These are phyloP conservation scores for Lichenothelia convexa DNA, from an alignment of 495 filamentous ascomycete genomes.

Conservation along the genomic window DNA sequence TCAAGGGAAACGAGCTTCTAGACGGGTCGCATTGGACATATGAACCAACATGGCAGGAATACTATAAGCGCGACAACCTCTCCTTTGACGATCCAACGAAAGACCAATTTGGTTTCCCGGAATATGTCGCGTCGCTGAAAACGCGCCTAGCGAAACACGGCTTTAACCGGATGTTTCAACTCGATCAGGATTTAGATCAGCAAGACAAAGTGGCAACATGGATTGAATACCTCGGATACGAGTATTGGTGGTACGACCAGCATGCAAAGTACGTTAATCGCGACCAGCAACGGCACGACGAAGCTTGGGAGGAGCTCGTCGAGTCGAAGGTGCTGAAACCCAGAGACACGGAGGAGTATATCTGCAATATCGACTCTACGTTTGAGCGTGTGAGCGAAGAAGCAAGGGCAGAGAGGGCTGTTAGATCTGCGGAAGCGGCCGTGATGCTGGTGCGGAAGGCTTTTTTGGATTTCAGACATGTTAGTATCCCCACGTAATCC, in stretches of 20 bases:
- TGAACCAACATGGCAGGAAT: no score
- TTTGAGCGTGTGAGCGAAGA: slow-evolving; percentile 4
- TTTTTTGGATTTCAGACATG: neutral
- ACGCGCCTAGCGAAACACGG: slow-evolving; percentile 2
- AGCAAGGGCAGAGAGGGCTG: slow-evolving; percentile 6
- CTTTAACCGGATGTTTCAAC: slow-evolving; percentile 9
- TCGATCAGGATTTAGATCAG: slow-evolving; percentile 9
- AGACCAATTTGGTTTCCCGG: neutral
- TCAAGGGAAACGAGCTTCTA: no score
- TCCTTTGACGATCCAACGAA: no score
- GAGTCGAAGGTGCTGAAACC: slow-evolving; percentile 5
- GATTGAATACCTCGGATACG: slow-evolving; percentile 16
- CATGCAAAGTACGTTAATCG: slow-evolving; percentile 3
- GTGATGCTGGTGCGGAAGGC: neutral
- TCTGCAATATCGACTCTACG: slow-evolving; percentile 6
- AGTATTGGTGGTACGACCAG: slow-evolving; percentile 7
- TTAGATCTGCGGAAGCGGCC: slow-evolving; percentile 4
- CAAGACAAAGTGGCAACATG: slow-evolving; percentile 18
- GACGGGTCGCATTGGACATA: no score
- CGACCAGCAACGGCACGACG: slow-evolving; percentile 6
- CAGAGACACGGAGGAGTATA: slow-evolving; percentile 8
- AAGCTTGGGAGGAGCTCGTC: slow-evolving; percentile 9
- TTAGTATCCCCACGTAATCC: neutral
- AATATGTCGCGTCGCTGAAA: neutral
- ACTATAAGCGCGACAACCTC: no score